phyloP scores from a whole-genome alignment of 2,329 filamentous ascomycete species.

The Teratosphaeriaceae sp. region DNA sequence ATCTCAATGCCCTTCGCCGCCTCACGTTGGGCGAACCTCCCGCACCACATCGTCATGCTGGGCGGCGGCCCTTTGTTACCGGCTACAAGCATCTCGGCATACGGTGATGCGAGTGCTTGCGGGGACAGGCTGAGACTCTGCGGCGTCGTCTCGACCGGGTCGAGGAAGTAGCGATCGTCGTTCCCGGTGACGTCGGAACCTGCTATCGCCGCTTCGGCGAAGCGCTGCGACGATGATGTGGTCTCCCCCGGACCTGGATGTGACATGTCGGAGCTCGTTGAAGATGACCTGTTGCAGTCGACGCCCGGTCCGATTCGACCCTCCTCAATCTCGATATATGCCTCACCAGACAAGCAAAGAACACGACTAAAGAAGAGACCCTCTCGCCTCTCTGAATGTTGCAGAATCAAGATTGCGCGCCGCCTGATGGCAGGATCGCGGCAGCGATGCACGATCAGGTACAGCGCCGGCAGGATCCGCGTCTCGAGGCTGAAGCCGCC shows the following conservation, averaged over 20 bases:
- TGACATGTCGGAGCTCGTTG: no score
- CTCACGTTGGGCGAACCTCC: neutral
- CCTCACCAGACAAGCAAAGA: neutral
- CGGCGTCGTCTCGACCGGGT: neutral
- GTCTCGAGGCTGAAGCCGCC: neutral
- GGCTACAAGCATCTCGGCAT: neutral
- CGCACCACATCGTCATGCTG: conserved; percentile 1
- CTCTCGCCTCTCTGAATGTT: neutral
- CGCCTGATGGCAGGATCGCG: neutral
- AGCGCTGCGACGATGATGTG: neutral
- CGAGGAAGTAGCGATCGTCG: neutral
- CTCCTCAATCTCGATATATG: neutral
- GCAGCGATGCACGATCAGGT: neutral
- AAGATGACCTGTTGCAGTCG: no score
- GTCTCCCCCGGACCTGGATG: neutral
- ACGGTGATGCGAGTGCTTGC: neutral
- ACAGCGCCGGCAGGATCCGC: neutral
- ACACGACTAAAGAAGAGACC: neutral
- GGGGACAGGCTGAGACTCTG: neutral
- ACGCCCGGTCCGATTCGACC: no score
- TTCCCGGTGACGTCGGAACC: neutral
- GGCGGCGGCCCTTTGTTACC: neutral
- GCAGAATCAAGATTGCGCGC: neutral
- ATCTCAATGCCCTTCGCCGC: neutral
- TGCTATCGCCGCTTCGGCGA: neutral